Evolutionary conservation across 805 yeast genomes (phyloP).

Genomic region (Ogataea polymorpha): DNA sequence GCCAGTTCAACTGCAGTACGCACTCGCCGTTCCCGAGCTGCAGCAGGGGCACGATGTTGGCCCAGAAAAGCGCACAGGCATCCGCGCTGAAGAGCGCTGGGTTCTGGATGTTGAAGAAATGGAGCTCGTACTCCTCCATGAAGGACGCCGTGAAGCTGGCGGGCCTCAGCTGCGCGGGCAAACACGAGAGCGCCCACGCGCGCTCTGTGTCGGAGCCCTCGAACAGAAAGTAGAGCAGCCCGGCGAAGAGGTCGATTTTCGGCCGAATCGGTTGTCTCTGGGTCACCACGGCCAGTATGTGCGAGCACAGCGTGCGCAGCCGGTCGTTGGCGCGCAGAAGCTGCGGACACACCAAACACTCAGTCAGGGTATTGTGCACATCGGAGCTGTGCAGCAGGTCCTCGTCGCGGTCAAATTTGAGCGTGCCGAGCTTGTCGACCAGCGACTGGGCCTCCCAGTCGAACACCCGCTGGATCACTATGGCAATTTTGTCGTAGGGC

Average conservation of each 20-base stretch:
- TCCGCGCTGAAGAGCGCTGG: conserved; percentile 44
- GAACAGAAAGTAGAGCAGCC: conserved; percentile 50
- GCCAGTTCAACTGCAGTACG: conserved; percentile 30
- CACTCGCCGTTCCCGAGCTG: conserved; percentile 34
- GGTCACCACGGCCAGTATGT: conserved; percentile 31
- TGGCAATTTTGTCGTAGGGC: conserved; percentile 21
- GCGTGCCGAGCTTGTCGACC: conserved; percentile 12
- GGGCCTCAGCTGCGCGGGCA: conserved; percentile 16
- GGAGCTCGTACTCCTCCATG: conserved; percentile 53
- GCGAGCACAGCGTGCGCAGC: conserved; percentile 37
- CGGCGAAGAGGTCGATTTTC: conserved; percentile 38
- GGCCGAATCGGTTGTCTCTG: conserved; percentile 14
- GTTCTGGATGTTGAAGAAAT: conserved; percentile 52
- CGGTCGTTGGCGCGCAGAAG: conserved; percentile 39
- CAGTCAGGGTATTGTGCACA: conserved; percentile 37
- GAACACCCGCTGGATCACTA: conserved; percentile 22
- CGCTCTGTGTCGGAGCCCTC: conserved; percentile 48
- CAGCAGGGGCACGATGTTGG: conserved; percentile 36
- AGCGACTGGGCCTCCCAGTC: conserved; percentile 28
- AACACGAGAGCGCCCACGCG: conserved; percentile 44
- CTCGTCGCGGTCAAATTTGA: conserved; percentile 23
- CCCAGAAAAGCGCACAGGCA: conserved; percentile 48
- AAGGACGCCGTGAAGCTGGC: conserved; percentile 36
- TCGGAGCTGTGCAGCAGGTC: conserved; percentile 25
- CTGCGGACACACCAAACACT: conserved; percentile 52